Percentiles rank a stretch among this genome's conserved stretches.
Conservation (phyloP, 1,284 basidiomycete genomes). For the Apiotrichum siamense region DNA sequence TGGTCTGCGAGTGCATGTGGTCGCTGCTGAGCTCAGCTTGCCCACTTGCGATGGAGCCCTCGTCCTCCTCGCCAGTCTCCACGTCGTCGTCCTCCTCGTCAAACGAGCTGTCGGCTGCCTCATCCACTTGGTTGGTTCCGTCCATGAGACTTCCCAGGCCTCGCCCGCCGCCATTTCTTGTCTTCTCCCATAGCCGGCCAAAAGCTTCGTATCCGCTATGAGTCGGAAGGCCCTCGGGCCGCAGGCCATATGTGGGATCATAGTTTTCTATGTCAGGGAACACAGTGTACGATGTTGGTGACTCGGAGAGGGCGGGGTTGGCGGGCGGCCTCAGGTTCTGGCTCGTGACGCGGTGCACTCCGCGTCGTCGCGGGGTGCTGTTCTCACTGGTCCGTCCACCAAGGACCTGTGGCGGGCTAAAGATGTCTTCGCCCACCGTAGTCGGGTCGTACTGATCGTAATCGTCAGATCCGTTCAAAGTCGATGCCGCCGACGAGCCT, state of each 20-base stretch:
- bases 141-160: conserved; percentile 44
- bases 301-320: conserved; percentile 32
- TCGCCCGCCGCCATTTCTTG: conserved; percentile 58
- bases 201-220: conserved; percentile 47
- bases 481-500: conserved; percentile 21
- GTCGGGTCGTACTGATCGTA: conserved; percentile 50
- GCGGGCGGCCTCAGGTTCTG: conserved; percentile 11
- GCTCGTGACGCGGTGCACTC: conserved; percentile 23
- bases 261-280: conserved; percentile 83
- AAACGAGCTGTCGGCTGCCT: conserved; percentile 11
- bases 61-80: conserved; percentile 23
- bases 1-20: conserved; percentile 12
- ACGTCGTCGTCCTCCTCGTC: conserved; percentile 65
- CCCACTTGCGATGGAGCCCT: conserved; percentile 7
- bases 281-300: conserved; percentile 50
- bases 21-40: conserved; percentile 15
- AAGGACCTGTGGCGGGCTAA: conserved; percentile 29
- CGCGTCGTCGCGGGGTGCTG: conserved; percentile 9
- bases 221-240: conserved; percentile 74
- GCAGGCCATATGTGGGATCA: conserved; percentile 95
- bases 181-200: conserved; percentile 54
- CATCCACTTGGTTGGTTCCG: not conserved
- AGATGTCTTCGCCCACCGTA: conserved; percentile 5
- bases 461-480: conserved; percentile 47
- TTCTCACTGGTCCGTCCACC: conserved; percentile 1